These are phyloP conservation scores for Platismatia glauca DNA, from an alignment of 495 filamentous ascomycete species.

Conservation along the genomic window DNA sequence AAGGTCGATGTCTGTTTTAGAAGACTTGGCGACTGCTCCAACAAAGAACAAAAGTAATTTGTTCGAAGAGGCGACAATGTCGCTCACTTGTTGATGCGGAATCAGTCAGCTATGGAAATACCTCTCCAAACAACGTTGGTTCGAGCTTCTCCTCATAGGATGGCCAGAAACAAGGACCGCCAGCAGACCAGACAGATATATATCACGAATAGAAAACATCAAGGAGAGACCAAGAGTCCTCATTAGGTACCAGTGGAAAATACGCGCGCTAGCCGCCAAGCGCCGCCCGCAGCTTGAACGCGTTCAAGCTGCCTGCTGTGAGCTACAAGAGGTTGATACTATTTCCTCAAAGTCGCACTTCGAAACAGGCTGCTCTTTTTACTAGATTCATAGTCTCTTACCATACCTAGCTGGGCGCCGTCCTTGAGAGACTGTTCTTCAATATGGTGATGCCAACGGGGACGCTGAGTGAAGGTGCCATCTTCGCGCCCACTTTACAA, in stretches of 20 bases:
- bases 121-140: neutral
- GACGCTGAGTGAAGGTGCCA: conserved; percentile 61
- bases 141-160: neutral
- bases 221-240: too few species aligned
- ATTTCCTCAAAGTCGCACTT: neutral
- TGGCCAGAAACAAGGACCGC: neutral
- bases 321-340: neutral
- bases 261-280: conserved; percentile 9
- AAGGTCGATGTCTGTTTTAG: neutral
- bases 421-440: neutral
- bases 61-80: neutral
- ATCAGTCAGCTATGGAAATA: neutral
- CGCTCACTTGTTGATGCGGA: neutral
- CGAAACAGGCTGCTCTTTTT: neutral
- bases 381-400: neutral
- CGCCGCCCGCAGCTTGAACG: conserved; percentile 7
- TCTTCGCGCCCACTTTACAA: neutral
- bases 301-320: conserved; percentile 11
- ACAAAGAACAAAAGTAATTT: neutral
- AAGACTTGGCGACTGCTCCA: neutral
- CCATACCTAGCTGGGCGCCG: neutral
- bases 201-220: neutral
- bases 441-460: conserved; percentile 42
- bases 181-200: neutral
- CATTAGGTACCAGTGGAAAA: neutral